Conservation (phyloP, 495 filamentous ascomycete genomes). For the Astrothelium macrocarpum region DNA sequence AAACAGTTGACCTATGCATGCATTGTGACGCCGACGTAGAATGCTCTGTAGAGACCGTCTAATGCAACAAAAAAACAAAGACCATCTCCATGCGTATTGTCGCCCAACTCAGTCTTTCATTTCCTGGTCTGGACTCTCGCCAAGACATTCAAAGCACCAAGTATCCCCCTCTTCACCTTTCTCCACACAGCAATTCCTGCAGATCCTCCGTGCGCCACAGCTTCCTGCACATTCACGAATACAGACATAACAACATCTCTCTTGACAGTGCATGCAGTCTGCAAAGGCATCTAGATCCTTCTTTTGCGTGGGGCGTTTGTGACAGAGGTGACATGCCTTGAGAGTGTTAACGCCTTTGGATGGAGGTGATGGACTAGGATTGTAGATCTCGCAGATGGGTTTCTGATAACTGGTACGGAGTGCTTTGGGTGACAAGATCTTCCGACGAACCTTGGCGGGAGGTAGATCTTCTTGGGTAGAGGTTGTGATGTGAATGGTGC, state of each 20-base stretch:
- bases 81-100: not conserved
- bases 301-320: conserved; percentile 39
- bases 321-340: conserved; percentile 40
- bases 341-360: conserved; percentile 15
- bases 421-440: not conserved
- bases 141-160: conserved; percentile 9
- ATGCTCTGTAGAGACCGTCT: not conserved
- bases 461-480: not conserved
- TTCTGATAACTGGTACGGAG: not conserved
- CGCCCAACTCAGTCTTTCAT: not conserved
- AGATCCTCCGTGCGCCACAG: conserved; percentile 4
- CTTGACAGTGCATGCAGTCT: conserved; percentile 40
- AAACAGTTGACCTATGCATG: not conserved
- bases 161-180: conserved; percentile 8
- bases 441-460: not conserved
- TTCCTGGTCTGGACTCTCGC: not conserved
- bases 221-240: conserved; percentile 36
- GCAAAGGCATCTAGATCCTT: conserved; percentile 42
- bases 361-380: conserved; percentile 24
- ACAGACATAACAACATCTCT: conserved; percentile 45
- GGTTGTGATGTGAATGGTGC: not conserved
- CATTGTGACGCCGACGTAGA: not conserved
- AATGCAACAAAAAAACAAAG: no score
- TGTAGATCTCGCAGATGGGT: not conserved
- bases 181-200: conserved; percentile 10